Percentiles rank a stretch among this genome's conserved stretches.
Evolutionary conservation across 2,329 filamentous ascomycete genomes (phyloP).

Genomic region (Ceratocystis diversiconidia): DNA sequence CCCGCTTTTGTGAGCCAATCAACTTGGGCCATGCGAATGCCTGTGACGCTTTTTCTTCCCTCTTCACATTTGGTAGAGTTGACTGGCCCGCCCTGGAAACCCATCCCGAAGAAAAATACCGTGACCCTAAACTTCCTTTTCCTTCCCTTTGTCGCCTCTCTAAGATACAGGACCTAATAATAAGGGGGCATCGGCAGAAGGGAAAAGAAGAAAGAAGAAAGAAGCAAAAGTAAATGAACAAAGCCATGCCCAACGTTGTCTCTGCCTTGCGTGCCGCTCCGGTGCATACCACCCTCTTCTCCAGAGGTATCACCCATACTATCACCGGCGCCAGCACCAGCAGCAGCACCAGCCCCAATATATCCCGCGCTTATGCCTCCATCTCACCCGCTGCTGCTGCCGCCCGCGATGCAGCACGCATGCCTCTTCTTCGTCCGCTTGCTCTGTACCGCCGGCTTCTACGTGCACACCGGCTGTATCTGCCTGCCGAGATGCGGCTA

Average conservation of each 20-base stretch:
- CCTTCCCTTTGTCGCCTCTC: not conserved
- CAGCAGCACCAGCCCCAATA: not conserved
- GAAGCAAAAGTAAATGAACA: not conserved
- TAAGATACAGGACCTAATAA: not conserved
- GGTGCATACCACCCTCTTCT: not conserved
- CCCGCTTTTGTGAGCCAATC: not conserved
- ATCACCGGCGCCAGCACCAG: not conserved
- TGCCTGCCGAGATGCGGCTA: conserved; percentile 60
- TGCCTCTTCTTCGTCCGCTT: conserved; percentile 73
- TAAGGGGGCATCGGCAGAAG: not conserved
- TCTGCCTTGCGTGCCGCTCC: not conserved
- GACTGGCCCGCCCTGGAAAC: not conserved
- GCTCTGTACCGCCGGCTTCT: conserved; percentile 79
- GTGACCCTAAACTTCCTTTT: too few relatives aligned
- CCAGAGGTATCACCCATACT: too few relatives aligned
- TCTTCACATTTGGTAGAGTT: not conserved
- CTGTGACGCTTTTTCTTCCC: not conserved
- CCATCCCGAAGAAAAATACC: not conserved
- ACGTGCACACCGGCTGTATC: conserved; percentile 66
- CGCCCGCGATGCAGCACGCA: conserved; percentile 28
- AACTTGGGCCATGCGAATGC: not conserved
- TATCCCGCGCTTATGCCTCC: not conserved
- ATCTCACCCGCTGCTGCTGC: conserved; percentile 1
- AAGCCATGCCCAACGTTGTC: not conserved
- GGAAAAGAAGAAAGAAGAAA: not conserved